These are phyloP conservation scores for Blastobotrys peoriensis DNA, from an alignment of 805 yeast genomes.

Conservation along the genomic window DNA sequence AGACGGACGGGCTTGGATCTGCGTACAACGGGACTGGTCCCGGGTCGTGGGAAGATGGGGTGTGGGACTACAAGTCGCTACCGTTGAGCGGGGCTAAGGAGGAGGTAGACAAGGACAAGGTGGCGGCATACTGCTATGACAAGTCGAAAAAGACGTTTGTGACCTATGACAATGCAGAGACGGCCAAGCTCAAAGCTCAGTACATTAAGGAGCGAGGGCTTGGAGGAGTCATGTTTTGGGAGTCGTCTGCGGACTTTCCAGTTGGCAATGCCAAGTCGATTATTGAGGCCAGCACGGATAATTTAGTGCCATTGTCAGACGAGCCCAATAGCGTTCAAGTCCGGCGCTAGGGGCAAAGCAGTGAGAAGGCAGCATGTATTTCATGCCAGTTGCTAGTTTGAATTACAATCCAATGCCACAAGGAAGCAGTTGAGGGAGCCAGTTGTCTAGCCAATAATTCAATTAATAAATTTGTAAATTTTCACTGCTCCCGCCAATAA, in stretches of 20 bases:
- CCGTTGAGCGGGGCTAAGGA: constrained; percentile 44
- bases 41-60: constrained; percentile 43
- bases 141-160: constrained; percentile 31
- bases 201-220: constrained; percentile 45
- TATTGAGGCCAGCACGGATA: constrained; percentile 17
- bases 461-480: too few relatives aligned
- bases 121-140: constrained; percentile 51
- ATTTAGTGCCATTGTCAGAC: constrained; percentile 8
- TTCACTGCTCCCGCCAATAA: too few relatives aligned
- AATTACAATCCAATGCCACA: too few relatives aligned
- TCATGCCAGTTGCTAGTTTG: too few relatives aligned
- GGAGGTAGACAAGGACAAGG: constrained; percentile 44
- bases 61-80: constrained; percentile 50
- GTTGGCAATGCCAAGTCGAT: constrained; percentile 18
- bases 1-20: constrained; percentile 38
- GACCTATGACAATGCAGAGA: constrained; percentile 59
- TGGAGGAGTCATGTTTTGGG: constrained; percentile 97
- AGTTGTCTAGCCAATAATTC: too few relatives aligned
- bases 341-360: too few relatives aligned
- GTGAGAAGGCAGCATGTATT: too few relatives aligned
- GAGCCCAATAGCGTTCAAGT: constrained; percentile 12
- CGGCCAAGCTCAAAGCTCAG: constrained; percentile 51
- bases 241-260: constrained; percentile 66
- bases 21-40: constrained; percentile 39
- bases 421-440: too few relatives aligned